phyloP scores from a whole-genome alignment of 129 eudicot species.

The Chrysanthemum seticuspe region DNA sequence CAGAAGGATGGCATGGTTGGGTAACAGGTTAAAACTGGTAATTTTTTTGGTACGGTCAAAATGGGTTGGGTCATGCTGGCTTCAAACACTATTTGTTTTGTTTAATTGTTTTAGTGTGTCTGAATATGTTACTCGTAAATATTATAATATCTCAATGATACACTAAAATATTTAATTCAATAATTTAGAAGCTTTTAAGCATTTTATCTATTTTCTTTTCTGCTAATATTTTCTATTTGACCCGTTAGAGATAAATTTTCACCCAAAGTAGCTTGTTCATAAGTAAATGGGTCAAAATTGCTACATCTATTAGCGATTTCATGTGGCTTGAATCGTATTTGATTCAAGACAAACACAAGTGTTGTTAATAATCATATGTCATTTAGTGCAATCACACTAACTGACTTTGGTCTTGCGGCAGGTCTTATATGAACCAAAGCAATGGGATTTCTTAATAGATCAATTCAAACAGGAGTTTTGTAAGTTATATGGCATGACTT shows the following conservation, averaged over 20 bases:
- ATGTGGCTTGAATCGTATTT: background rate
- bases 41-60: background rate
- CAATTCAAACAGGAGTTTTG: conserved; percentile 98
- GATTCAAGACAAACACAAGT: background rate
- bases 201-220: background rate
- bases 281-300: background rate
- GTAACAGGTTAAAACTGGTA: background rate
- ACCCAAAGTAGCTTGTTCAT: too few species aligned
- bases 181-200: background rate
- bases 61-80: background rate
- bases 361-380: background rate
- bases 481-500: conserved; percentile 92
- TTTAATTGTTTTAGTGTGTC: background rate
- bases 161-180: background rate
- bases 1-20: background rate
- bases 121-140: background rate
- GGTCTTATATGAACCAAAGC: conserved; percentile 93
- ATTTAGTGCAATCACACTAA: background rate
- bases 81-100: background rate
- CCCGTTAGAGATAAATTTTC: background rate
- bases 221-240: background rate
- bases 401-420: conserved; percentile 30
- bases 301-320: background rate
- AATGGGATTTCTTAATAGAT: conserved; percentile 89
- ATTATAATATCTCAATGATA: background rate